These are phyloP conservation scores for Phaseolus coccineus DNA, from an alignment of 331 rosid species.

Conservation along the genomic window DNA sequence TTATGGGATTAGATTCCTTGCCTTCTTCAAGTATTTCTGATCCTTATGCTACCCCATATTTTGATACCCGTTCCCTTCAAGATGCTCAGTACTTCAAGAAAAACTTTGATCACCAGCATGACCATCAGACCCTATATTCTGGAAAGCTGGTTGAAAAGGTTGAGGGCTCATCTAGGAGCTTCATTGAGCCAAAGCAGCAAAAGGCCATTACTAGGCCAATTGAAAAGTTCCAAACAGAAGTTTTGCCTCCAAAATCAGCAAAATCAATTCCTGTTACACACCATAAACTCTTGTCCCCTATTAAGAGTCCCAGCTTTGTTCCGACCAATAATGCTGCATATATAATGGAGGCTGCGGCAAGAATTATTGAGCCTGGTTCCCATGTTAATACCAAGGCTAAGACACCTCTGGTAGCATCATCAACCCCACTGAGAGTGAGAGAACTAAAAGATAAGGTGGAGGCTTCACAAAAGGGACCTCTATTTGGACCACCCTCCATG, in stretches of 20 bases:
- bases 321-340: conserved; percentile 81
- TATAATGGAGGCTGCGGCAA: conserved; percentile 98
- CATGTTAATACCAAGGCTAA: conserved; percentile 61
- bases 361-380: conserved; percentile 80
- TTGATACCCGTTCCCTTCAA: conserved; percentile 74
- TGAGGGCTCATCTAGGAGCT: conserved; percentile 57
- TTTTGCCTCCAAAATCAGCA: conserved; percentile 92
- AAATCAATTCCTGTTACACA: conserved; percentile 90
- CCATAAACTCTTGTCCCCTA: conserved; percentile 93
- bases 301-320: conserved; percentile 80
- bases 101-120: conserved; percentile 58
- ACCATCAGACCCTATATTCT: conserved; percentile 61
- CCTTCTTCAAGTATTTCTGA: conserved; percentile 73
- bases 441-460: conserved; percentile 77
- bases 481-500: conserved; percentile 63
- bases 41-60: conserved; percentile 66
- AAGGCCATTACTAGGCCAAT: conserved; percentile 66
- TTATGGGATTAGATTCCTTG: conserved; percentile 92
- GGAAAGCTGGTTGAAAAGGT: conserved; percentile 58
- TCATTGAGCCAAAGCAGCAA: conserved; percentile 63
- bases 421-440: conserved; percentile 79
- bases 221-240: conserved; percentile 94
- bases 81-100: conserved; percentile 59
- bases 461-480: conserved; percentile 64
- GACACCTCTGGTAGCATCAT: conserved; percentile 59